Percentiles rank a stretch among this genome's conserved stretches.
These are phyloP conservation scores for Taxillus chinensis DNA, from an alignment of 164 flowering plant genomes.

Conservation along the genomic window DNA sequence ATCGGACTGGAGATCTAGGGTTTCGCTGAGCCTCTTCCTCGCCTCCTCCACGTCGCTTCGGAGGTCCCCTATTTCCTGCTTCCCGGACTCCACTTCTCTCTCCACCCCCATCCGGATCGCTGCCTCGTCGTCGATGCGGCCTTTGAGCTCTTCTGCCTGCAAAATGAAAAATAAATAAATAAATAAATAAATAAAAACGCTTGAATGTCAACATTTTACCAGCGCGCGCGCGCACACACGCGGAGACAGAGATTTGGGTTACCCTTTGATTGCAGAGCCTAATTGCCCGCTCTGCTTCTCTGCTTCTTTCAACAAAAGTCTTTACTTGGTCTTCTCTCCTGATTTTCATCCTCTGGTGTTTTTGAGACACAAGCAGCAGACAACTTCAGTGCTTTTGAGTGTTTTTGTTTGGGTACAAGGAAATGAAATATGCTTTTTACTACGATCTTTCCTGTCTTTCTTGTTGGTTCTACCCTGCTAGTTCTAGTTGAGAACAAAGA, in stretches of 20 bases:
- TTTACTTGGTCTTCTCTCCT: slow-evolving; percentile 25
- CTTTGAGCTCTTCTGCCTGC: slow-evolving; percentile 40
- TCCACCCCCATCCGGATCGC: slow-evolving; percentile 17
- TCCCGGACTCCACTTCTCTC: slow-evolving; percentile 22
- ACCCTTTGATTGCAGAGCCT: slow-evolving; percentile 40
- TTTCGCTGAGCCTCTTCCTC: slow-evolving; percentile 32
- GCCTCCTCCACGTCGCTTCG: slow-evolving; percentile 28
- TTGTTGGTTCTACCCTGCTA: no score
- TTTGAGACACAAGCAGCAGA: slow-evolving; percentile 4
- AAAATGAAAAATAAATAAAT: neutral
- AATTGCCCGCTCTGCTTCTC: slow-evolving; percentile 50
- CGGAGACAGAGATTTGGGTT: slow-evolving; percentile 3
- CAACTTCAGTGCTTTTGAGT: neutral
- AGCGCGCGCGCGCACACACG: no score
- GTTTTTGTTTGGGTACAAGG: slow-evolving; percentile 1
- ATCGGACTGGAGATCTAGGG: slow-evolving; percentile 35
- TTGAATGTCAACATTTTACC: no score
- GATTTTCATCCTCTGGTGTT: slow-evolving; percentile 24
- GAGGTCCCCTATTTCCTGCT: slow-evolving; percentile 26
- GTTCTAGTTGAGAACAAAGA: no score
- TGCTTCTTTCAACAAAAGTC: slow-evolving; percentile 21
- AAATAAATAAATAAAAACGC: neutral
- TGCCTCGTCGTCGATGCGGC: slow-evolving; percentile 24
- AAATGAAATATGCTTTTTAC: no score
- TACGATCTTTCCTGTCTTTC: no score